Evolutionary conservation across 2,329 filamentous ascomycete genomes (phyloP).

Genomic region (Penicillium vulpinum): DNA sequence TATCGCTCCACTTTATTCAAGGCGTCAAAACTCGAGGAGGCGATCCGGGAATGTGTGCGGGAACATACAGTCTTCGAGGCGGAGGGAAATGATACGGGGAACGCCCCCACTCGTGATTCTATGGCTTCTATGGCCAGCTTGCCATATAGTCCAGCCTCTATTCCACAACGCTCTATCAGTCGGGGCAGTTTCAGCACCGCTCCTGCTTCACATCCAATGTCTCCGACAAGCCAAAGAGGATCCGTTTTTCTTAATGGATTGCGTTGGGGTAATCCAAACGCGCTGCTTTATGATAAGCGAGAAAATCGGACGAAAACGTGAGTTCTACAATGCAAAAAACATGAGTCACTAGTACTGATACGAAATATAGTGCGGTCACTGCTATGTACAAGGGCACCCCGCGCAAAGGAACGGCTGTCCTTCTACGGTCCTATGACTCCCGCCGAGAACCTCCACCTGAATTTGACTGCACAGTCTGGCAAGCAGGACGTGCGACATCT

Average conservation of each 20-base stretch:
- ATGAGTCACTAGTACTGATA: constrained; percentile 14
- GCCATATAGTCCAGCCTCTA: constrained; percentile 43
- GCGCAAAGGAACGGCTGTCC: constrained; percentile 64
- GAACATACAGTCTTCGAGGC: constrained; percentile 77
- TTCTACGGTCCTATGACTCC: constrained; percentile 93
- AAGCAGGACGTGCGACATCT: constrained; percentile 91
- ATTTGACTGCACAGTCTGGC: constrained; percentile 94
- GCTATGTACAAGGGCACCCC: constrained; percentile 84
- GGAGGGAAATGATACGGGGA: constrained; percentile 74
- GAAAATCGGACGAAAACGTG: constrained; percentile 89
- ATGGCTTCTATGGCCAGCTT: constrained; percentile 52
- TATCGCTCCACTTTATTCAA: constrained; percentile 96
- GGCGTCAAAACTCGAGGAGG: constrained; percentile 90
- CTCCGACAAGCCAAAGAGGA: constrained; percentile 56
- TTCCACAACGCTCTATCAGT: constrained; percentile 65
- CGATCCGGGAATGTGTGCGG: constrained; percentile 82
- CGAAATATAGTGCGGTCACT: constrained; percentile 71
- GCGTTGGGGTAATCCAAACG: constrained; percentile 78
- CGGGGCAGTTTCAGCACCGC: constrained; percentile 82
- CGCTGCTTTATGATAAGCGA: constrained; percentile 80
- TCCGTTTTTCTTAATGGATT: constrained; percentile 47
- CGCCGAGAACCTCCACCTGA: constrained; percentile 86
- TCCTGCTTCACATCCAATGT: constrained; percentile 62
- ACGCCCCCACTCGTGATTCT: constrained; percentile 43
- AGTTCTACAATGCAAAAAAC: constrained; percentile 19